Percentiles rank a stretch among this genome's conserved stretches.
These are phyloP conservation scores for Bidens hawaiensis DNA, from an alignment of 140 eudicot genomes.

Conservation along the genomic window DNA sequence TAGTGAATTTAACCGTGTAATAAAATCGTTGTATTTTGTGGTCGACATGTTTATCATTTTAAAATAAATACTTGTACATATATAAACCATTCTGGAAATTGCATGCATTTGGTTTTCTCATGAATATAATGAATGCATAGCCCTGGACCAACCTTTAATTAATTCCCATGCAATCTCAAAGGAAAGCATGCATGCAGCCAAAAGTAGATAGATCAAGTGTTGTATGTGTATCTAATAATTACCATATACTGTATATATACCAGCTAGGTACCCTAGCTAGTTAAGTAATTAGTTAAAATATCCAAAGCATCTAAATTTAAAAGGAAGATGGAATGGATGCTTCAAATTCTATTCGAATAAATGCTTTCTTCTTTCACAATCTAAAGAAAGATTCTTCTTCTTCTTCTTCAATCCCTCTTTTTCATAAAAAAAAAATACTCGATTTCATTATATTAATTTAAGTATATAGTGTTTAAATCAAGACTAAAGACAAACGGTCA, in stretches of 20 bases:
- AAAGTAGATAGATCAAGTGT: not conserved
- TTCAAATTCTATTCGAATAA: slow-evolving; percentile 43
- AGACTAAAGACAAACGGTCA: too few relatives aligned
- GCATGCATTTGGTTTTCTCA: slow-evolving; percentile 9
- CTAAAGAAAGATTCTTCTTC: slow-evolving; percentile 66
- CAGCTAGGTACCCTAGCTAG: slow-evolving; percentile 11
- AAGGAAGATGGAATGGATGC: slow-evolving; percentile 38
- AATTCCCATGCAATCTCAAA: not conserved
- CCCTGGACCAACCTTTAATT: not conserved
- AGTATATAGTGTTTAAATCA: too few relatives aligned
- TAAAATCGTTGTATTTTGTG: not conserved
- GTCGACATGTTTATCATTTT: not conserved
- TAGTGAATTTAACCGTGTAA: not conserved
- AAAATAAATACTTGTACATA: too few relatives aligned
- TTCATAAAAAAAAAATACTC: too few relatives aligned
- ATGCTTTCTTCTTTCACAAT: slow-evolving; percentile 67
- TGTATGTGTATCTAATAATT: not conserved
- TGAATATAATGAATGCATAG: not conserved
- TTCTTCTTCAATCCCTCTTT: not conserved
- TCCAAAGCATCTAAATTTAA: slow-evolving; percentile 26
- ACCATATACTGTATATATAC: not conserved
- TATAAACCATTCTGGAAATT: not conserved
- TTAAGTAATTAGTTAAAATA: slow-evolving; percentile 25
- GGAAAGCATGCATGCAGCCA: slow-evolving; percentile 1
- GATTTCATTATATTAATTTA: too few relatives aligned